A percentile compares a stretch with the other conserved stretches of the same genome.
Evolutionary conservation across 75 land plant genomes (phyloP).

Genomic region (Picea glauca): DNA sequence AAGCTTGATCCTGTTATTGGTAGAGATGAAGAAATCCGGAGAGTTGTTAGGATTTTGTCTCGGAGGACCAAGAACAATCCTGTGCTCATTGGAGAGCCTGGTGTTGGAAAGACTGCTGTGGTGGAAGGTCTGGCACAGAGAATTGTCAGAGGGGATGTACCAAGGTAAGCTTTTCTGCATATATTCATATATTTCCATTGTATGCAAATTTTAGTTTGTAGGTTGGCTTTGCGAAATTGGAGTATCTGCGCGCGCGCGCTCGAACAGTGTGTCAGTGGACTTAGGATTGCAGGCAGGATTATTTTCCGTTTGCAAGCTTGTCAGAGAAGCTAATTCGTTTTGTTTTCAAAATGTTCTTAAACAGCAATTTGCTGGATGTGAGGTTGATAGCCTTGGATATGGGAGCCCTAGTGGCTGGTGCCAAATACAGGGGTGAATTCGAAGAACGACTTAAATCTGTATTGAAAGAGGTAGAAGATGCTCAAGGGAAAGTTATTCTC

Average conservation of each 20-base stretch:
- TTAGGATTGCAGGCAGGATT: too few relatives aligned
- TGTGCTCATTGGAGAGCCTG: constrained; percentile 95
- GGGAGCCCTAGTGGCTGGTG: constrained; percentile 95
- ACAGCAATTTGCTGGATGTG: constrained; percentile 80
- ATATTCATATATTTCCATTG: not conserved
- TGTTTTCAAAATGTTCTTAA: not conserved
- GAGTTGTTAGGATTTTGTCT: constrained; percentile 83
- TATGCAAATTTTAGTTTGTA: not conserved
- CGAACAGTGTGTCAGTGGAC: too few relatives aligned
- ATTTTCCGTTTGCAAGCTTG: too few relatives aligned
- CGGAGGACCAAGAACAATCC: constrained; percentile 97
- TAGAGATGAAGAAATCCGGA: constrained; percentile 87
- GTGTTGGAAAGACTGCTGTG: constrained; percentile 97
- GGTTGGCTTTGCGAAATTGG: not conserved
- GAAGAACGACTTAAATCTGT: constrained; percentile 92
- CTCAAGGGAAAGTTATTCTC: constrained; percentile 85
- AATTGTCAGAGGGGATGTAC: constrained; percentile 92
- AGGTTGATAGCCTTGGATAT: constrained; percentile 86
- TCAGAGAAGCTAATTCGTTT: not conserved
- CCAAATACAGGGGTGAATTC: constrained; percentile 91
- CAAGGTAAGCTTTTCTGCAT: constrained; percentile 27
- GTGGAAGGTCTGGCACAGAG: constrained; percentile 96
- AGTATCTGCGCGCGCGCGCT: too few relatives aligned
- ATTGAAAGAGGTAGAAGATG: constrained; percentile 92
- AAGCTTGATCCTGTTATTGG: constrained; percentile 99